Percentiles rank a stretch among this genome's conserved stretches.
phyloP scores from a whole-genome alignment of 805 yeast species.

The Candida sithepensis region DNA sequence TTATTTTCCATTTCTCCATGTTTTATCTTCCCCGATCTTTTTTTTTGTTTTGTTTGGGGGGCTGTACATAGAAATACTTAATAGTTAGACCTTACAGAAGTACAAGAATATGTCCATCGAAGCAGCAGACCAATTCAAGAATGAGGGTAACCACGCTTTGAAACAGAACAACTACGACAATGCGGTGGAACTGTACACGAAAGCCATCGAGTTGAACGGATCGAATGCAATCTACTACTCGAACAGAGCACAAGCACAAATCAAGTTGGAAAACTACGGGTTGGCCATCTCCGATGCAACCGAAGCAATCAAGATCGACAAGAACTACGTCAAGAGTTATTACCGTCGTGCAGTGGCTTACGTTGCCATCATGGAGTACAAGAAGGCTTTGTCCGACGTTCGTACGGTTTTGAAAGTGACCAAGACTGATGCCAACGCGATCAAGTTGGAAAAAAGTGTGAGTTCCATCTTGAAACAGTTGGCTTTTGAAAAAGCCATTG shows the following conservation, averaged over 20 bases:
- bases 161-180: slow-evolving; percentile 58
- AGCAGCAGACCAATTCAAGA: slow-evolving; percentile 52
- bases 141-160: slow-evolving; percentile 69
- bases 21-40: no score
- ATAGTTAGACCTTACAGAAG: no score
- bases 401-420: slow-evolving; percentile 54
- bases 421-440: slow-evolving; percentile 70
- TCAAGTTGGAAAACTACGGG: slow-evolving; percentile 84
- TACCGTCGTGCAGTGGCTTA: slow-evolving; percentile 84
- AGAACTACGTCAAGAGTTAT: slow-evolving; percentile 69
- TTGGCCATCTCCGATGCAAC: slow-evolving; percentile 78
- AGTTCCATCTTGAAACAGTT: slow-evolving; percentile 61
- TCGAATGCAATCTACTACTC: slow-evolving; percentile 64
- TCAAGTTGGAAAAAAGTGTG: slow-evolving; percentile 58
- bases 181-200: slow-evolving; percentile 69
- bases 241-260: slow-evolving; percentile 86
- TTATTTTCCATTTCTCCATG: no score
- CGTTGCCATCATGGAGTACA: slow-evolving; percentile 71
- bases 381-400: slow-evolving; percentile 69
- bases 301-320: slow-evolving; percentile 63
- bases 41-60: no score
- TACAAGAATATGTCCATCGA: slow-evolving; percentile 1
- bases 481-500: slow-evolving; percentile 85
- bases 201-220: slow-evolving; percentile 66
- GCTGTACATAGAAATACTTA: no score